A percentile compares a stretch with the other conserved stretches of the same genome.
Conservation (phyloP, 139 green algal species). For the Trebouxia sp. region DNA sequence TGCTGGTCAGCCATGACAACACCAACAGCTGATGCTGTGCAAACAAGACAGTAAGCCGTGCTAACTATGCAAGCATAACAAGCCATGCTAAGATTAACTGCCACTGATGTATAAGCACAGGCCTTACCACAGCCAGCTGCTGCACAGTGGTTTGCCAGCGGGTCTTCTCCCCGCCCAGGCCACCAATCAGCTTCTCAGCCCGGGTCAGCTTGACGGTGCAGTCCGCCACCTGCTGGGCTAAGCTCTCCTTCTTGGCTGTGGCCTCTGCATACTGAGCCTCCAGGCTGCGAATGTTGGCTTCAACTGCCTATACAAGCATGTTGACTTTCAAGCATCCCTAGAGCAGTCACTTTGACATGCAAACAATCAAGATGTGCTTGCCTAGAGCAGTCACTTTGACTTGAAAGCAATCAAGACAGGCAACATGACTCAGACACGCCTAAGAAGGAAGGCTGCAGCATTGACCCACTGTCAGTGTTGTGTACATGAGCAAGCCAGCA, state of each 20-base stretch:
- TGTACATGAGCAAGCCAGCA: too few relatives aligned
- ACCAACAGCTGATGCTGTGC: too few relatives aligned
- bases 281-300: slow-evolving; percentile 74
- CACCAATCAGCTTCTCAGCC: slow-evolving; percentile 83
- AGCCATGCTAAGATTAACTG: too few relatives aligned
- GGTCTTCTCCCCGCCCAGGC: slow-evolving; percentile 73
- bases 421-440: too few relatives aligned
- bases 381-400: neutral
- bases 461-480: too few relatives aligned
- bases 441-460: neutral
- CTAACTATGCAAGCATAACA: too few relatives aligned
- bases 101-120: too few relatives aligned
- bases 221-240: slow-evolving; percentile 66
- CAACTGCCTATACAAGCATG: slow-evolving; percentile 46
- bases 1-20: neutral
- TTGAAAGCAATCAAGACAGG: neutral
- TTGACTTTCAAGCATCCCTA: neutral
- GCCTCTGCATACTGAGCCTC: slow-evolving; percentile 67
- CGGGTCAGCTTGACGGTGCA: slow-evolving; percentile 69
- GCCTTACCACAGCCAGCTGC: slow-evolving; percentile 46
- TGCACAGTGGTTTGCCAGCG: slow-evolving; percentile 73
- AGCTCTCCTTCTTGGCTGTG: slow-evolving; percentile 69
- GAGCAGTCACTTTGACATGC: neutral
- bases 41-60: too few relatives aligned
- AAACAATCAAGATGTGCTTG: neutral